Evolutionary conservation across 2,329 filamentous ascomycete genomes (phyloP), one percentile per base, ranked within the genome.

Genomic region (Alternaria sp.): DNA sequence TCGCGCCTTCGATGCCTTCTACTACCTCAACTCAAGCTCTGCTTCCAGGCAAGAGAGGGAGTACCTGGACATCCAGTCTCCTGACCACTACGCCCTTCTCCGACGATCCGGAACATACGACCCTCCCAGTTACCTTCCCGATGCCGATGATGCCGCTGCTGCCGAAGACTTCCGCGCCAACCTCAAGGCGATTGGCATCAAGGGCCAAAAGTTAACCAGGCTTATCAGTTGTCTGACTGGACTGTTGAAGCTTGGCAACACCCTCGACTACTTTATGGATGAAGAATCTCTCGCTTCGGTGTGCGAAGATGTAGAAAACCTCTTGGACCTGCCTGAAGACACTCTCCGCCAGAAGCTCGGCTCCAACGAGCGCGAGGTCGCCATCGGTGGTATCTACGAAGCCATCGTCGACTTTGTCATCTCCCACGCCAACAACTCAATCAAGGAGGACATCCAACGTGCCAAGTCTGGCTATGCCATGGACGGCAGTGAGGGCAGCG

Each of bases 1-100:
- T 80, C 90, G 96, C 66, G 96, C 95, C 4, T 99, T 99, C 72
- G 95, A 99, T 76, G 96, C 97, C 54, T 98, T 99, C 77, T 98
- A 99, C 82, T 98, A 97, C 74, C 88, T 99, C 1, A 86, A 98
- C 45, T 96, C 94, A 0, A 93, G 92, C n/a, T 91, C 92, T 1
- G 97, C 96, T 0, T 96, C 93, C 1, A 89, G 91, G 5, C 90
- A 93, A 2, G 96, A 99, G 81, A 87, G 93, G 59, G 95, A 98
- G 77, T 97, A 94, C 64, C 83, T 99, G 13, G 89, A 91, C 25
- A 86, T 99, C 28, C 91, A 93, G 80, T 85, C 89, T 9, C 88
- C 92, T 3, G 91, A 92, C 5, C 86, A 87, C 46, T 99, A 98
- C 78, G 81, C 89, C 6, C 84, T 99, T 1, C 85, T 99, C 17